Evolutionary conservation across 805 yeast species (phyloP), one percentile per base, ranked within the genome.

Genomic region (Torulaspora delbrueckii): DNA sequence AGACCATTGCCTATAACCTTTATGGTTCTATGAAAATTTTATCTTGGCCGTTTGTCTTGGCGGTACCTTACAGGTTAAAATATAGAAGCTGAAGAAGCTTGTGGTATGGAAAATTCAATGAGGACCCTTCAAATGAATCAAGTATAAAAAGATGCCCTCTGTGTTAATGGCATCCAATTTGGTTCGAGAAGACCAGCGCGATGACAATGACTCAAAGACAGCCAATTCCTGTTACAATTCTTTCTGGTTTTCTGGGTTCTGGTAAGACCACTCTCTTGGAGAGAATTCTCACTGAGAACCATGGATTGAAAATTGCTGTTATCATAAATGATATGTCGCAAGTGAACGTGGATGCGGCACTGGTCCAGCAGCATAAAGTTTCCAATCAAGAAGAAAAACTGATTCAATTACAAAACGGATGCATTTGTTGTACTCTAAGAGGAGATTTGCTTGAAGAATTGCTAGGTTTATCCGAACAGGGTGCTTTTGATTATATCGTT

Each of bases 261-360:
- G 78, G 78, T 1, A 73, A 73, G 51, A 73, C 77, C 8, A 73
- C 77, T 2, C 56, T 73, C 6, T 57, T 73, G n/a, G 74, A 73
- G 48, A 61, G 66, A 33, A 73, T 73, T 31, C 57, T 73, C 25
- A 70, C 67, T 3, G 55, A 65, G 5, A 50, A 65, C 12, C 76
- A 72, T 56, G 75, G 74, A 0, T 48, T 59, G 19, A 70, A 65
- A 47, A 62, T 74, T 40, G 78, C 77, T 2, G 76, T 73, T 2
- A 69, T 73, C 46, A 68, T 73, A 51, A 73, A 73, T 50, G 78
- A 73, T 54, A 63, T 73, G 57, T 69, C 77, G 5, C 58, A 63
- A 28, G 53, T 72, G 34, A 73, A 73, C 51, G 68, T 74, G 19
- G 77, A 73, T 53, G 76, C 76, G 2, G 58, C 67, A 3, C 55